Base-by-base conservation (phyloP, 2,329 filamentous ascomycete species). In the Talaromyces sp. region DNA sequence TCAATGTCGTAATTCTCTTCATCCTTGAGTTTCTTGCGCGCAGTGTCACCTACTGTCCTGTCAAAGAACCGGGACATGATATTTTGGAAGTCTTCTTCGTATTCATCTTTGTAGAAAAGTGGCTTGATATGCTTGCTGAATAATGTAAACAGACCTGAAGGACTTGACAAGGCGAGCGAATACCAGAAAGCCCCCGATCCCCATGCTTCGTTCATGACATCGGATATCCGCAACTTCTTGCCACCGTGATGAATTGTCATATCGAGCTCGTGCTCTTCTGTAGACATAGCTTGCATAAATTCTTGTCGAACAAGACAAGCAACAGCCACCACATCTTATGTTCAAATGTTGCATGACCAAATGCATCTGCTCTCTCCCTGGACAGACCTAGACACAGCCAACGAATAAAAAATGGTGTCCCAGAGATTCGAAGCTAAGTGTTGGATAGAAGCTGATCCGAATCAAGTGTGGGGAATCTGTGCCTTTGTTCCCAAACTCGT, bases 101-200 rank as follows among this genome's bases (percentile, higher is more conserved):
- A 44, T 14, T 29, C 22, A 8, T 43, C 30, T 4, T 5, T n/a
- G 40, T 13, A 39, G 45, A 40, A 45, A 5, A 51, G 17, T 33
- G 47, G 41, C 41, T 29, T 43, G 19, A 43, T 30, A 30, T 61
- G 54, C n/a, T 61, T 13, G 19, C 54, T 30, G 46, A 64, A 63
- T 1, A 63, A 29, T 1, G 2, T 37, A 24, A 63, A 62, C 2
- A 65, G 35, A 6, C 56, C 58, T 20, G 56, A 56, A 7, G 58
- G 60, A 35, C 58, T 65, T 7, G 47, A 44, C 7, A 62, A 49
- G 13, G 57, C 61, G 3, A 62, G 40, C 6, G 42, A 30, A 55
- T 61, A 63, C 54, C 57, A 62, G 22, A 61, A 64, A 1, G 55
- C 53, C 16, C 58, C 60, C 27, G 45, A 33, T 11, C 39, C 43